Evolutionary conservation across 805 yeast species (phyloP), one percentile per base, ranked within the genome.

Genomic region (Ogataea chonburiensis): DNA sequence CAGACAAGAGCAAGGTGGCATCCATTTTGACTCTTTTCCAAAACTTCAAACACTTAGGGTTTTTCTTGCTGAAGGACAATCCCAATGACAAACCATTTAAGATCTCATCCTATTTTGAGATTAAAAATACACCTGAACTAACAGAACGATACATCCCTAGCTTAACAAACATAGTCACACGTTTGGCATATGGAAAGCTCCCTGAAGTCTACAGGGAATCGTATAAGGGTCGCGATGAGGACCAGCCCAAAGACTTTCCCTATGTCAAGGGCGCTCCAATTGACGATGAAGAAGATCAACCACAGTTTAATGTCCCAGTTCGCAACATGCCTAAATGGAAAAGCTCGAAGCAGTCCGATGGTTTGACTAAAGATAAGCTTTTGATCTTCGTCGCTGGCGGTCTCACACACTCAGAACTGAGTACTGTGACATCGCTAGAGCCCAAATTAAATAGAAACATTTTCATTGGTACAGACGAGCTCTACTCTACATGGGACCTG

Each of bases 321-420:
- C 45, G 59, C 30, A 53, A 47, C 35, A 53, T 52, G 34, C 60
- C 62, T 5, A 53, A 50, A 38, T 55, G 61, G 60, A 58, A 58
- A 31, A 55, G 51, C 28, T 37, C 53, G 4, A 50, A 46, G n/a
- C 50, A 46, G 16, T 23, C 31, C 8, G 42, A 36, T 16, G 55
- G 54, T 28, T 23, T 38, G n/a, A 45, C 46, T 5, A 67, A 78
- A 46, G 96, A 86, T 54, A 67, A 93, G 32, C 67, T 89, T 6
- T 75, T 89, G 46, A 75, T 88, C 38, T 93, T 79, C 53, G 73
- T 87, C 17, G 82, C 95, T 2, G 99, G 99, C 15, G 98, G 98
- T 7, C 61, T 85, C 14, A 86, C 98, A 0, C 76, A 81, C 47
- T 74, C 89, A 2, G 99, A 93, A 59, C 64, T 83, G 18, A 73